phyloP scores from a whole-genome alignment of 1,284 basidiomycete genomes.

The Mrakiaceae sp. region DNA sequence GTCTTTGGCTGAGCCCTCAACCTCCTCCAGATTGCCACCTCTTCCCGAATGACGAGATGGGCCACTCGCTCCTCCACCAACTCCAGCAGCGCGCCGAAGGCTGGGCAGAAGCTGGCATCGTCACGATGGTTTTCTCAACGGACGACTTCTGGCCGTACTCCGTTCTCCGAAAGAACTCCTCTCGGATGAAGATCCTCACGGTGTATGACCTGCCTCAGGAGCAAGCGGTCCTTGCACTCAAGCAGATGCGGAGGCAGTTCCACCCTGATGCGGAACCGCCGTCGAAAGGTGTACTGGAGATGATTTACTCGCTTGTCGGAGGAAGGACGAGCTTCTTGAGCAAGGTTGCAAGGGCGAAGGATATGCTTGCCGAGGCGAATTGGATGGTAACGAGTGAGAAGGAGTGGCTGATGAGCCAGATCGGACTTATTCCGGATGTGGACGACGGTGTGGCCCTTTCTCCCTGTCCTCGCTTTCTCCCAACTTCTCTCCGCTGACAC shows the following conservation, averaged over 20 bases:
- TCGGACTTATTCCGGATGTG: slow-evolving; percentile 58
- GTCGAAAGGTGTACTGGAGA: slow-evolving; percentile 37
- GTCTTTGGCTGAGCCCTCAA: not conserved
- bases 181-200: slow-evolving; percentile 64
- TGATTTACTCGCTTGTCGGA: slow-evolving; percentile 53
- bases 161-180: slow-evolving; percentile 46
- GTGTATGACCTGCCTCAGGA: slow-evolving; percentile 54
- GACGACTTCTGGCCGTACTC: slow-evolving; percentile 56
- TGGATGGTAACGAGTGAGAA: slow-evolving; percentile 58
- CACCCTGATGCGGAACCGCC: slow-evolving; percentile 19
- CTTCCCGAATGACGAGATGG: slow-evolving; percentile 68
- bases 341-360: slow-evolving; percentile 46
- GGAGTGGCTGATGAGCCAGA: slow-evolving; percentile 58
- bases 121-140: slow-evolving; percentile 66
- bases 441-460: slow-evolving; percentile 56
- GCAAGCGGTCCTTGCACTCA: slow-evolving; percentile 53
- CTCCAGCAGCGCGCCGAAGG: slow-evolving; percentile 72
- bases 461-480: not conserved
- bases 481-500: not conserved
- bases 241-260: slow-evolving; percentile 41
- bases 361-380: slow-evolving; percentile 53
- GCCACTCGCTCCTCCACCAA: slow-evolving; percentile 61
- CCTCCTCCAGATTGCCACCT: slow-evolving; percentile 46
- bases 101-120: slow-evolving; percentile 70
- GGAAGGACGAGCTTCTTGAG: slow-evolving; percentile 66